These are phyloP conservation scores for Iberis pinnata DNA, from an alignment of 345 rosid genomes.

Conservation along the genomic window DNA sequence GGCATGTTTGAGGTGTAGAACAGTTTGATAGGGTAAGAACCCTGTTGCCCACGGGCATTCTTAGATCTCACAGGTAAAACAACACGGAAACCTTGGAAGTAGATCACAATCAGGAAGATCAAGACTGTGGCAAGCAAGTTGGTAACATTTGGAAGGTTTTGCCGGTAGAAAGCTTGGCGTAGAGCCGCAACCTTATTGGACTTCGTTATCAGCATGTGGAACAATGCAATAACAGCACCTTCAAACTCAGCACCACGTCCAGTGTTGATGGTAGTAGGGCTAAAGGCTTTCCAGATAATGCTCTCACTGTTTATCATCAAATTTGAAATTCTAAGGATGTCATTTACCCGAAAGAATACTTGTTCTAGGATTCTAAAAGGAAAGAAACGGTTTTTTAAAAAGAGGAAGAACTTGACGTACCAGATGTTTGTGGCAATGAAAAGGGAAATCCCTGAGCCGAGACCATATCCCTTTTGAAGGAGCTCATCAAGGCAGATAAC, in stretches of 20 bases:
- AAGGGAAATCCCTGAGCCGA: conserved; percentile 82
- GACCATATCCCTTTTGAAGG: conserved; percentile 75
- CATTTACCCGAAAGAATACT: background rate
- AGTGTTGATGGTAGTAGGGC: conserved; percentile 82
- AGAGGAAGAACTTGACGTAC: conserved; percentile 29
- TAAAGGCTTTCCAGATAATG: conserved; percentile 84
- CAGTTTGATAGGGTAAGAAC: conserved; percentile 79
- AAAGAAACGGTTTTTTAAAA: background rate
- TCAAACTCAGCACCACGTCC: conserved; percentile 91
- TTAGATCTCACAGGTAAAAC: conserved; percentile 85
- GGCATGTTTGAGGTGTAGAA: conserved; percentile 96
- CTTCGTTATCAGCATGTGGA: conserved; percentile 71
- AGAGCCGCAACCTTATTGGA: conserved; percentile 74
- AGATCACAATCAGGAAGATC: conserved; percentile 71
- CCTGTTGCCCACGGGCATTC: conserved; percentile 93
- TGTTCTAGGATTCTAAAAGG: background rate
- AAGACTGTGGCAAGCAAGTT: conserved; percentile 76
- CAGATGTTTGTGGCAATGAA: conserved; percentile 89
- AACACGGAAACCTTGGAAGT: conserved; percentile 95
- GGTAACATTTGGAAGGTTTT: conserved; percentile 82
- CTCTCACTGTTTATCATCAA: conserved; percentile 43
- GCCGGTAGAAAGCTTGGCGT: conserved; percentile 81
- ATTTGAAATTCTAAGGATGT: background rate
- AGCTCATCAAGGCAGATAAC: conserved; percentile 82
- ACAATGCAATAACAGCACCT: conserved; percentile 84